Conservation (phyloP, 148 eudicot genomes). For the Vaccinium myrtillus region DNA sequence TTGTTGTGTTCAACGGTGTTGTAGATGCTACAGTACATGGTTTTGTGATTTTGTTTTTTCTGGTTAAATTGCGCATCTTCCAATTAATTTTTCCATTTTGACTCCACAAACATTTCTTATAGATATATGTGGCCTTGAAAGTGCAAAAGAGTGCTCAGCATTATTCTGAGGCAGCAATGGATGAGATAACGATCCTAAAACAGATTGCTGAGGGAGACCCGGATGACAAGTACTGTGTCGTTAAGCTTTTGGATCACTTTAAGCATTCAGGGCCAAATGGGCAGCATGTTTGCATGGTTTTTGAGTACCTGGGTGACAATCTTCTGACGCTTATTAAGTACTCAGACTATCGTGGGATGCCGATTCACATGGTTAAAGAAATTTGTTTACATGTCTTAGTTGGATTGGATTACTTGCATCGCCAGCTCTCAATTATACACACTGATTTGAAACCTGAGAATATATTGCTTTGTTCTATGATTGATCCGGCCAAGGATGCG, state of each 20-base stretch:
- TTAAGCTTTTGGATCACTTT: constrained; percentile 90
- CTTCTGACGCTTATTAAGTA: constrained; percentile 86
- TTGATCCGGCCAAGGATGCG: constrained; percentile 78
- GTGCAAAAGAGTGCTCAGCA: constrained; percentile 97
- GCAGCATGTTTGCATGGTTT: constrained; percentile 97
- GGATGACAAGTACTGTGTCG: constrained; percentile 83
- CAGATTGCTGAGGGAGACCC: constrained; percentile 86
- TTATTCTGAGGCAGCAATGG: constrained; percentile 97
- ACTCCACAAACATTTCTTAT: constrained; percentile 9
- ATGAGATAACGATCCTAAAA: constrained; percentile 84
- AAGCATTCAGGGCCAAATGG: constrained; percentile 97
- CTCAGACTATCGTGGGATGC: constrained; percentile 79
- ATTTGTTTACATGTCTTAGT: constrained; percentile 71
- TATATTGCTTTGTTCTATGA: constrained; percentile 69
- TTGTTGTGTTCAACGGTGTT: too few relatives aligned
- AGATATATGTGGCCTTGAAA: constrained; percentile 89
- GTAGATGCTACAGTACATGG: too few relatives aligned
- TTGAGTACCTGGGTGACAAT: constrained; percentile 95
- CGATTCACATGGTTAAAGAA: constrained; percentile 82
- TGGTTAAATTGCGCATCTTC: not conserved
- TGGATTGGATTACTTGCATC: constrained; percentile 89
- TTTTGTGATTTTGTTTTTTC: not conserved
- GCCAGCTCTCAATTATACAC: constrained; percentile 80
- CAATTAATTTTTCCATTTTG: not conserved
- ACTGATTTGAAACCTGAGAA: constrained; percentile 98